These are phyloP conservation scores for Apophysomyces sp. DNA, from an alignment of 371 early-diverging fungal species.

Conservation along the genomic window DNA sequence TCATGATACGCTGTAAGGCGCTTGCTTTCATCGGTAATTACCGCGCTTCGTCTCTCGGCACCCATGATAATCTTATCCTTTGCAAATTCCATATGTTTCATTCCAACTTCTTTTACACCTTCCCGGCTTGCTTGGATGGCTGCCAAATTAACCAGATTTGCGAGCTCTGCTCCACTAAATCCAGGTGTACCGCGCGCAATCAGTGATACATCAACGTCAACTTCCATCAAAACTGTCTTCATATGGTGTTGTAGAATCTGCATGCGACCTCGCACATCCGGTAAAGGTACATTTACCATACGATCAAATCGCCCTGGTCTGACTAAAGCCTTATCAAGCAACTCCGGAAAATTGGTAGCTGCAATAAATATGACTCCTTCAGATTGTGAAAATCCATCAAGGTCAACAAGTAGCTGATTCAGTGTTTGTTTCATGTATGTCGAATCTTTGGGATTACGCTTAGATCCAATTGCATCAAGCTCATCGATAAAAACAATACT, in stretches of 20 bases:
- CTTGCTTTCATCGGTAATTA: constrained; percentile 87
- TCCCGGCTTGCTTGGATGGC: constrained; percentile 92
- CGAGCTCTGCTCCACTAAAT: constrained; percentile 97
- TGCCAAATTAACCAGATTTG: constrained; percentile 94
- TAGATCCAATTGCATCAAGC: constrained; percentile 98
- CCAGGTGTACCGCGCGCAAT: constrained; percentile 98
- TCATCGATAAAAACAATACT: constrained; percentile 99
- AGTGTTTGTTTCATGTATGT: constrained; percentile 94
- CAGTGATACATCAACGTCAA: constrained; percentile 74
- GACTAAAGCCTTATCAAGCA: constrained; percentile 95
- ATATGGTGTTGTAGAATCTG: constrained; percentile 92
- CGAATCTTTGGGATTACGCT: constrained; percentile 92
- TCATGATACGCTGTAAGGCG: constrained; percentile 96
- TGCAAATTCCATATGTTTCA: constrained; percentile 90
- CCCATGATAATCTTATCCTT: constrained; percentile 99
- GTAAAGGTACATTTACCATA: constrained; percentile 92
- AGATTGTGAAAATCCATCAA: constrained; percentile 94
- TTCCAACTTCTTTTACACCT: constrained; percentile 63
- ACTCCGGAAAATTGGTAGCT: constrained; percentile 99
- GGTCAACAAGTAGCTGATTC: constrained; percentile 94
- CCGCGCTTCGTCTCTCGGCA: constrained; percentile 89
- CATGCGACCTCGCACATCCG: constrained; percentile 95
- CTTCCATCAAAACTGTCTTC: constrained; percentile 65
- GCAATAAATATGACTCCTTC: constrained; percentile 97
- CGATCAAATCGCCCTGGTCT: constrained; percentile 99